Percentiles rank a stretch among this genome's conserved stretches.
Evolutionary conservation across 805 yeast genomes (phyloP).

Genomic region (Teunomyces cretensis): DNA sequence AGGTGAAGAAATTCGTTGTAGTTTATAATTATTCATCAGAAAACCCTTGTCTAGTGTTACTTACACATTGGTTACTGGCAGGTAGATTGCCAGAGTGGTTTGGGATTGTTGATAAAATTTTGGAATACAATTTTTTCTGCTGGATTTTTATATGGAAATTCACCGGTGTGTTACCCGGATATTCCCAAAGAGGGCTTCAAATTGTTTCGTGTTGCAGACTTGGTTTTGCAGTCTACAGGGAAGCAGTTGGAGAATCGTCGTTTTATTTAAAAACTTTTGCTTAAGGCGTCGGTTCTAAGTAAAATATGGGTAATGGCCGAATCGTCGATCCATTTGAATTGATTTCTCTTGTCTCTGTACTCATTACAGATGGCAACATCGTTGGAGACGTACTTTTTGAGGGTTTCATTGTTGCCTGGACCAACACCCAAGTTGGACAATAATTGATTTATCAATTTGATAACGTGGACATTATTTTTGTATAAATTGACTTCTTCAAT

Average conservation of each 20-base stretch:
- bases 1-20: slow-evolving; percentile 70
- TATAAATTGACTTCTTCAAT: slow-evolving; percentile 69
- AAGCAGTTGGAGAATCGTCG: neutral
- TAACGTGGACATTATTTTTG: slow-evolving; percentile 42
- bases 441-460: neutral
- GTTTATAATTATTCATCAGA: slow-evolving; percentile 34
- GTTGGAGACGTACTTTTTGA: neutral
- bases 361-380: neutral
- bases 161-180: slow-evolving; percentile 7
- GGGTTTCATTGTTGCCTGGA: neutral
- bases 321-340: slow-evolving; percentile 1
- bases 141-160: neutral
- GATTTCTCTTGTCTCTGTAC: neutral
- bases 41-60: neutral
- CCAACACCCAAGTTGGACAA: neutral
- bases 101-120: neutral
- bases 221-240: neutral
- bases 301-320: neutral
- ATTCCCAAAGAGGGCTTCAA: neutral
- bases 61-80: slow-evolving; percentile 2
- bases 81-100: neutral
- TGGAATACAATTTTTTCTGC: neutral
- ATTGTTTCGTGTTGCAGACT: neutral
- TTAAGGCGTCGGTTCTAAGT: neutral
- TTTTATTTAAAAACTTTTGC: neutral